These are phyloP conservation scores for Podila minutissima DNA, from an alignment of 192 early-diverging fungal genomes.

Conservation along the genomic window DNA sequence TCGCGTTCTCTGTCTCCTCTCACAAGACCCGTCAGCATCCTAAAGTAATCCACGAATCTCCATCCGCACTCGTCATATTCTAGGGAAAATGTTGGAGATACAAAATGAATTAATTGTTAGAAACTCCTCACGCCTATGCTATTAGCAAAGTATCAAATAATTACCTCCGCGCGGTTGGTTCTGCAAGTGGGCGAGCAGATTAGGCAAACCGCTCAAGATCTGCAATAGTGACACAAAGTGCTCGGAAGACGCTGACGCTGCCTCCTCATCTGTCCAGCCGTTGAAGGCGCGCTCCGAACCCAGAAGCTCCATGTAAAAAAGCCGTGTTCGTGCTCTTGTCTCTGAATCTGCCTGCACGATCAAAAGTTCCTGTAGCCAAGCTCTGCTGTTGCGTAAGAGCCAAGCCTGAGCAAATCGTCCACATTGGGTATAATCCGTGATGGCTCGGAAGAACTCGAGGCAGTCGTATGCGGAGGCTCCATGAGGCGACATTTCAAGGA, in stretches of 20 bases:
- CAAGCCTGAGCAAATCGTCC: conserved; percentile 32
- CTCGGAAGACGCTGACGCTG: conserved; percentile 2
- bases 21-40: conserved; percentile 23
- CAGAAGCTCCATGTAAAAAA: conserved; percentile 45
- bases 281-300: conserved; percentile 49
- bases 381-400: conserved; percentile 17
- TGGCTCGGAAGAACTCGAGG: conserved; percentile 41
- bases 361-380: conserved; percentile 40
- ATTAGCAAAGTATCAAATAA: not conserved
- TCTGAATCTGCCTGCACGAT: conserved; percentile 25
- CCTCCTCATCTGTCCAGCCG: conserved; percentile 35
- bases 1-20: conserved; percentile 19
- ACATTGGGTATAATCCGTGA: conserved; percentile 39
- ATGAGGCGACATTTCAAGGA: conserved; percentile 37
- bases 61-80: conserved; percentile 35
- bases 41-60: conserved; percentile 43
- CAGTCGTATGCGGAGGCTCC: conserved; percentile 25
- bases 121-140: not conserved
- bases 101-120: not conserved
- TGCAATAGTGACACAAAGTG: conserved; percentile 30
- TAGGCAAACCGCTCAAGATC: conserved; percentile 19
- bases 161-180: conserved; percentile 25
- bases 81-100: not conserved
- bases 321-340: conserved; percentile 23
- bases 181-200: conserved; percentile 16